phyloP scores from a whole-genome alignment of 2,329 filamentous ascomycete genomes.

The Sclerotinia sclerotiorum region DNA sequence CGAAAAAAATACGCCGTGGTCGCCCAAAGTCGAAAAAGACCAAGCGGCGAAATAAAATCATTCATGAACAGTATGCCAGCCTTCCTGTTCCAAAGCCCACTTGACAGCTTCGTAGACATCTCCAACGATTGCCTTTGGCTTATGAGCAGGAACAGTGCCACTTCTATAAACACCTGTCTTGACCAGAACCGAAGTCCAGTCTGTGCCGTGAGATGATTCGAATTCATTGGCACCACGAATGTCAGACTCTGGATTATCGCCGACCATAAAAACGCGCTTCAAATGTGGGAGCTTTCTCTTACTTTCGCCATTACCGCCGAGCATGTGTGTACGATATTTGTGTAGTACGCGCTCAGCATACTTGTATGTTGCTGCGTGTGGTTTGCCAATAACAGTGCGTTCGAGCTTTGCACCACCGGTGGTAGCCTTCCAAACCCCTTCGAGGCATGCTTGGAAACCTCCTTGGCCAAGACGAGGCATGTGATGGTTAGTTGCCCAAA shows the following conservation, averaged over 20 bases:
- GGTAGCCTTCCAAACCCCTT: slow-evolving; percentile 73
- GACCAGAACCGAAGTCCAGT: slow-evolving; percentile 77
- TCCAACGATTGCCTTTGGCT: slow-evolving; percentile 65
- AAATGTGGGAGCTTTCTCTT: slow-evolving; percentile 48
- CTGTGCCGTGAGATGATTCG: slow-evolving; percentile 61
- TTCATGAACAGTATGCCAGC: slow-evolving; percentile 1
- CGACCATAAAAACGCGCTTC: slow-evolving; percentile 86
- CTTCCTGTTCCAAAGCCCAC: slow-evolving; percentile 66
- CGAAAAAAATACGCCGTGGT: background rate
- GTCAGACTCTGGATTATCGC: slow-evolving; percentile 86
- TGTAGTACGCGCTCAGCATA: slow-evolving; percentile 77
- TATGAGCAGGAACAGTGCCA: slow-evolving; percentile 55
- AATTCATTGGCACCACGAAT: slow-evolving; percentile 85
- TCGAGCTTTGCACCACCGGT: slow-evolving; percentile 62
- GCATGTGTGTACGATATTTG: slow-evolving; percentile 49
- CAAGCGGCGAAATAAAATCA: background rate
- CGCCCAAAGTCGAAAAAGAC: background rate
- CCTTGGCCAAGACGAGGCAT: slow-evolving; percentile 88
- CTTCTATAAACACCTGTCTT: slow-evolving; percentile 74
- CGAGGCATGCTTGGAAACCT: slow-evolving; percentile 79
- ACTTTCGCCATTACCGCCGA: slow-evolving; percentile 26
- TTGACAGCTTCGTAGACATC: slow-evolving; percentile 75
- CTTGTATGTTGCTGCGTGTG: slow-evolving; percentile 71
- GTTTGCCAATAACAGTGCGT: slow-evolving; percentile 79
- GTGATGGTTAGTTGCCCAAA: slow-evolving; percentile 84